Base-by-base conservation (phyloP, 768 basidiomycete species). In the Suillus fuscotomentosus region DNA sequence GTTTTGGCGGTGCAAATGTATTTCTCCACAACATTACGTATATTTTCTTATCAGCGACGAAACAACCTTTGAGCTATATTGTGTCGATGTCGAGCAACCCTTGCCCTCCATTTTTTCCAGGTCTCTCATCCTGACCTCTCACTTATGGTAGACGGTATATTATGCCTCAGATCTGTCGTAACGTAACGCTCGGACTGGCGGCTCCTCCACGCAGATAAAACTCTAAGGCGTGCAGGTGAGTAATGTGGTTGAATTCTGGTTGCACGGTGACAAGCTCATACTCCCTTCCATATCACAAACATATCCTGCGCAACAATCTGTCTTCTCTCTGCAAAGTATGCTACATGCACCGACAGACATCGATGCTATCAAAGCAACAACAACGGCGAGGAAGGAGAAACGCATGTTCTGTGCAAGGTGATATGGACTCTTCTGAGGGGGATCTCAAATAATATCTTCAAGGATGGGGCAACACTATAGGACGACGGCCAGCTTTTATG, bases 321-420 rank as follows among this genome's bases (percentile, higher is more conserved):
- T 3, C n/a, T 0, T 8, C 3, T 1, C 8, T n/a, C 0, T 10
- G 43, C 43, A 45, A n/a, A 2, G 3, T 45, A 3, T 31, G 10
- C 9, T 15, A 7, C 20, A 39, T 39, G 39, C 43, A 45, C 43
- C n/a, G 43, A n/a, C 43, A 45, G 43, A 9, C 20, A 45, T n/a
- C 3, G 43, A n/a, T 45, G 7, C 20, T n/a, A 20, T 45, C 43
- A 45, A 45, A 45, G 43, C 43, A 45, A 45, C 20, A 45, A 45
- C 43, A 45, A 45, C 20, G 43, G 43, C 20, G 43, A 45, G 43
- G 9, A 45, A 45, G 43, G 20, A 8, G 17, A 45, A 45, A n/a
- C 43, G 9, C 43, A 45, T 45, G n/a, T n/a, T 45, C 9, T 45
- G 20, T 43, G 43, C 20, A 0, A n/a, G 43, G 9, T 45, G 43